Evolutionary conservation across 805 yeast genomes (phyloP), one percentile per base, ranked within the genome.

Genomic region (Tetrapisispora fleetii): DNA sequence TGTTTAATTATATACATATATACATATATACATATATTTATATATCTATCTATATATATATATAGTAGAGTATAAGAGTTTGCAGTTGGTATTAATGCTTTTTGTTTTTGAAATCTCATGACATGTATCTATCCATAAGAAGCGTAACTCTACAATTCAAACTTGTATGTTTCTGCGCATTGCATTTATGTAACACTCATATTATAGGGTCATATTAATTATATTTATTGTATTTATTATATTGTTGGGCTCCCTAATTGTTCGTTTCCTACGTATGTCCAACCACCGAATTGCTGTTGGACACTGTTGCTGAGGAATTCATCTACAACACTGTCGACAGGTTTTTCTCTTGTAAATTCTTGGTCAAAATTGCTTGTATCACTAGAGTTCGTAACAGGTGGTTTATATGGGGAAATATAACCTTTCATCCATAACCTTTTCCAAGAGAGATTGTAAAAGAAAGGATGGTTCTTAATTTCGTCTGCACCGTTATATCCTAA

Each of bases 251-350:
- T 63, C 13, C 71, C 71, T 32, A 71, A 51, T 48, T 68, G 71
- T 50, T 70, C 75, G 45, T 76, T 80, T 4, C 91, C 93, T 43
- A 82, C 85, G 67, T 90, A 90, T 2, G 97, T 90, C 99, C 99
- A 91, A 6, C 98, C 98, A 37, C 96, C 97, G 73, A 91, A 91
- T 68, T 91, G 97, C 63, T 84, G 80, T 67, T 91, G 99, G 14
- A 91, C 95, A 56, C 89, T 79, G 56, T 88, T 97, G 59, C 93
- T 84, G 52, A 91, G 74, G 56, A 78, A 86, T 59, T 86, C 95
- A 63, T 89, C 95, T 19, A 89, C 96, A 16, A 91, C 96, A 50
- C 95, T 85, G 64, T 91, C 99, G 57, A 85, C 81, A 3, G 98
- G 97, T 58, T 82, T 80, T 58, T 91, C 97, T 58, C 74, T 82